phyloP scores from a whole-genome alignment of 2,329 filamentous ascomycete genomes.

The Nemania sp. region DNA sequence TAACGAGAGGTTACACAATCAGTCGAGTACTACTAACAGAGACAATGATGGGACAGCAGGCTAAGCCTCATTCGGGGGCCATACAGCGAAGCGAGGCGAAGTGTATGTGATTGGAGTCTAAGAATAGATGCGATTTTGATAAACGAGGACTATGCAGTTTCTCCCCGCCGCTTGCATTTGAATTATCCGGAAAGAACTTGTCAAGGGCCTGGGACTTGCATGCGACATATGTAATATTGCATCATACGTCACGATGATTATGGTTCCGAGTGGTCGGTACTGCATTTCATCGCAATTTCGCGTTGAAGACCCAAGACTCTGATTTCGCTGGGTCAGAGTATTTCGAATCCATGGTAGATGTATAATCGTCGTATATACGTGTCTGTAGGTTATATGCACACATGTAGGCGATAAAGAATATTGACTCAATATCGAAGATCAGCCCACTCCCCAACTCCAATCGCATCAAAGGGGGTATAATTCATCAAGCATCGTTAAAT shows the following conservation, averaged over 20 bases:
- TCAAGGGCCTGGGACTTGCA: not conserved
- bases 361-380: not conserved
- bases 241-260: not conserved
- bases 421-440: constrained; percentile 1
- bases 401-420: not conserved
- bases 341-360: too few species aligned
- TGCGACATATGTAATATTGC: not conserved
- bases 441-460: constrained; percentile 7
- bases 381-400: not conserved
- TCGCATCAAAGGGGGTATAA: constrained; percentile 13
- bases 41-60: not conserved
- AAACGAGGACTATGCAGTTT: not conserved
- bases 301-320: too few species aligned
- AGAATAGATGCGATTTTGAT: constrained; percentile 14
- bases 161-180: not conserved
- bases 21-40: constrained; percentile 3
- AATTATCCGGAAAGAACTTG: not conserved
- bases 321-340: too few species aligned
- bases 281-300: too few species aligned
- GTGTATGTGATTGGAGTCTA: constrained; percentile 8
- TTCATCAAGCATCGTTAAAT: constrained; percentile 5
- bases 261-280: too few species aligned
- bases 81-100: not conserved
- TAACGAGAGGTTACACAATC: not conserved
- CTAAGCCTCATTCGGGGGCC: constrained; percentile 16